phyloP scores from a whole-genome alignment of 371 early-diverging fungal species.

The Antonospora locustae region DNA sequence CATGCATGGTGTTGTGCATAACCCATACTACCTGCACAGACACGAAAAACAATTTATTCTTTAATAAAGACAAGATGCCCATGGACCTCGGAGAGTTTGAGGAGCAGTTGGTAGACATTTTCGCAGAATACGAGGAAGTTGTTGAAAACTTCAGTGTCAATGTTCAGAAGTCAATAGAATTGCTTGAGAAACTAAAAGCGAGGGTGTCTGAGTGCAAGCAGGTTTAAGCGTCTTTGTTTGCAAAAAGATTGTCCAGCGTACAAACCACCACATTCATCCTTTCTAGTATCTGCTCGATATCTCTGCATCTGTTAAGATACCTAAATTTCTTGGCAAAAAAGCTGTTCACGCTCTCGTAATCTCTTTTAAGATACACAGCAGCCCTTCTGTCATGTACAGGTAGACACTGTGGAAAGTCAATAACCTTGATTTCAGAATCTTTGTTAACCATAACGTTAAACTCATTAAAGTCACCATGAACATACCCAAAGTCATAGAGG shows the following conservation, averaged over 20 bases:
- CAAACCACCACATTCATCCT: background rate
- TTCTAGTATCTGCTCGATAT: background rate
- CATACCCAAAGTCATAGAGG: constrained; percentile 79
- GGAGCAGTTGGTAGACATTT: background rate
- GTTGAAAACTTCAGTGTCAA: background rate
- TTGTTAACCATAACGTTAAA: constrained; percentile 84
- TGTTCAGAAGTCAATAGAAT: background rate
- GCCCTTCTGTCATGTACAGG: constrained; percentile 79
- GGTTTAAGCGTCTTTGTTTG: background rate
- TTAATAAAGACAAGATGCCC: background rate
- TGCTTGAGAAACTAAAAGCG: background rate
- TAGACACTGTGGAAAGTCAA: constrained; percentile 99
- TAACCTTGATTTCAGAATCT: constrained; percentile 63
- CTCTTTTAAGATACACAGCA: constrained; percentile 75
- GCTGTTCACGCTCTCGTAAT: constrained; percentile 81
- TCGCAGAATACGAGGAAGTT: background rate
- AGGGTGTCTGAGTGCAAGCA: background rate
- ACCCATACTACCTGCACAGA: too few species aligned
- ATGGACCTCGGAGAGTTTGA: background rate
- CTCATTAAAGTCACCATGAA: constrained; percentile 99
- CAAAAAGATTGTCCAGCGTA: background rate
- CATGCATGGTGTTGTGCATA: too few species aligned
- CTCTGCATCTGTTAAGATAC: too few species aligned
- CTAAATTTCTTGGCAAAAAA: constrained; percentile 62
- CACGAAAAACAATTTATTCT: too few species aligned